Conservation (phyloP, 2,329 filamentous ascomycete species). For the Alternaria viburni region DNA sequence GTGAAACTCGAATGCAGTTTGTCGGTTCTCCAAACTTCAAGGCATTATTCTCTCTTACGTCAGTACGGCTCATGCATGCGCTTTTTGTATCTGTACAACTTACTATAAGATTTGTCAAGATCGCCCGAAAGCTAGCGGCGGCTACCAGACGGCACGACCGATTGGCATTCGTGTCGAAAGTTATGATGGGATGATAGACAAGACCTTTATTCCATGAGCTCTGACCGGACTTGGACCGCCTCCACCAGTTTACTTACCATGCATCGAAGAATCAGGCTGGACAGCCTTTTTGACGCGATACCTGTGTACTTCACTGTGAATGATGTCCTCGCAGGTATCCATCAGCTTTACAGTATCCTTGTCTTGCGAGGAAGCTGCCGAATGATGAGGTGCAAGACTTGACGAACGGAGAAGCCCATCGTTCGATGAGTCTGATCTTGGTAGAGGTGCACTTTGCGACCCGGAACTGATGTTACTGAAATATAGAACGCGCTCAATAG, state of each 20-base stretch:
- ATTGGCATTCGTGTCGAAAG: constrained; percentile 6
- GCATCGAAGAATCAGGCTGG: background rate
- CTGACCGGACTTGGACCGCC: background rate
- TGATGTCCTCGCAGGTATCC: constrained; percentile 1
- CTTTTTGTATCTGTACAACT: background rate
- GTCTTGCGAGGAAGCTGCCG: background rate
- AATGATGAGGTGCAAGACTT: background rate
- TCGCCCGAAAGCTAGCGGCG: constrained; percentile 6
- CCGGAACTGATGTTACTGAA: constrained; percentile 11
- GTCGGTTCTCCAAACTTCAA: constrained; percentile 2
- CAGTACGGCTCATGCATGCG: background rate
- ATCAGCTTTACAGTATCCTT: background rate
- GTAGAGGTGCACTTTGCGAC: background rate
- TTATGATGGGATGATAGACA: background rate
- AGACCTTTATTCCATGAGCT: background rate
- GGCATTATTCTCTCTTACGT: constrained; percentile 1
- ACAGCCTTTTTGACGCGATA: constrained; percentile 4
- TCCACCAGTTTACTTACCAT: background rate
- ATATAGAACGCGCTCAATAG: constrained; percentile 10
- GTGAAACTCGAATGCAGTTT: constrained; percentile 7
- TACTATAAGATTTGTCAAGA: constrained; percentile 8
- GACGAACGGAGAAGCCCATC: background rate
- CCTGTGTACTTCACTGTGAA: constrained; percentile 2
- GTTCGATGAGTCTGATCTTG: background rate
- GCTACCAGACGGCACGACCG: constrained; percentile 1